Base-by-base conservation (phyloP, 2,329 filamentous ascomycete species). In the Curvularia eragrostidis region DNA sequence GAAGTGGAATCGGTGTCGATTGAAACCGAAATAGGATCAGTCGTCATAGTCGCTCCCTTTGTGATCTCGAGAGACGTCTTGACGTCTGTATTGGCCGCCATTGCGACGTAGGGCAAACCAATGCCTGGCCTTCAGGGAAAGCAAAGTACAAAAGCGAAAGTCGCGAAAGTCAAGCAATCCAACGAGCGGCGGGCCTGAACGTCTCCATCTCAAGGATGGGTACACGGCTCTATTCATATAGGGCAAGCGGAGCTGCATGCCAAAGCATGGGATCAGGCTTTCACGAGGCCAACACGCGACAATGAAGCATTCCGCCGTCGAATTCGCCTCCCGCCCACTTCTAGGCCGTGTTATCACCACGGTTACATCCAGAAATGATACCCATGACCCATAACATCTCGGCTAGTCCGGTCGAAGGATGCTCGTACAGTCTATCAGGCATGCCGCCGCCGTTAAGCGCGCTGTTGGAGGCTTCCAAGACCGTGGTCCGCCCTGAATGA, bases 31-130 rank as follows among this genome's bases (percentile, higher is more conserved):
- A 73, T 62, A 9, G 70, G 69, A 5, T 74, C 68, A 41, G 68
- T 49, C 34, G 65, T 48, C 47, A 48, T 61, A 5, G 68, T 66
- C 18, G 66, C 71, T 15, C 71, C 70, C 54, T 72, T 74, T 9
- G 70, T 72, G 52, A 73, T 69, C 49, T 74, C 71, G 12, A 74
- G 65, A 47, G 69, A 71, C n/a, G 69, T 61, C 54, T 70, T 70
- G 56, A 67, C 64, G 46, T 69, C 63, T 52, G 58, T 56, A 28
- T 50, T 66, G 48, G 57, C 51, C 26, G 68, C 69, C 70, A 72
- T 72, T 30, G 44, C 54, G 51, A 36, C 23, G 52, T 23, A 13
- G 48, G 47, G 15, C 39, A 30, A 55, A 55, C 49, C 24, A 9
- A 21, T 41, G 47, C 39, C 42, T 19, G 48, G 23, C 18, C 52